Base-by-base conservation (phyloP, 352 stramenopile species). In the Plasmopara muralis region DNA sequence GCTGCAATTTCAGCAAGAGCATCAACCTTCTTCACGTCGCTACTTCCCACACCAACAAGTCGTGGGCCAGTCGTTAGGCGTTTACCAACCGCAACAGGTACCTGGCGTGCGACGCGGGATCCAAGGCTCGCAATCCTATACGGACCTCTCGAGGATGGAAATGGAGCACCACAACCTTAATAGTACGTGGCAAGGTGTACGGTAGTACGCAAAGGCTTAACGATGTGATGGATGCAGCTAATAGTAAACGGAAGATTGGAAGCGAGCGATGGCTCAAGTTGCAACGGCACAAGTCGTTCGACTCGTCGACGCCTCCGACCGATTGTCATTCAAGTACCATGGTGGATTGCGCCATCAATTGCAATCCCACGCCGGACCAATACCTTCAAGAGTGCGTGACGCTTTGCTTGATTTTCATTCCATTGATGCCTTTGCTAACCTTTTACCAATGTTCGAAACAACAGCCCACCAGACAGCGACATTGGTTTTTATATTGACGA, bases 111-210 rank as follows among this genome's bases (percentile, higher is more conserved):
- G 64, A 15, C 74, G 76, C 2, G 70, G 55, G 42, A 62, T 89
- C 8, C 76, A 87, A 54, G 72, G 66, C 25, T 89, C 79, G 20
- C 72, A 78, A 47, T 89, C 79, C 30, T 86, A 85, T 53, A 87
- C 79, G 31, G 84, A 60, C 28, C 57, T 89, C 29, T 77, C 79
- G 10, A 87, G 64, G 41, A 89, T 89, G 79, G 76, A 87, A 56
- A 72, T 60, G 14, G 76, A 87, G 43, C 75, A 77, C 50, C 66
- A 69, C 38, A 67, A 76, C 9, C 75, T 74, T 29, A 67, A 65
- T 49, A 56, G 74, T 70, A 14, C 34, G 37, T 41, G 37, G 2
- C 37, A 18, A 25, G 20, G 20, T 25, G 20, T 25, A 25, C 20
- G 20, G 20, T 25, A 25, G 20, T 25, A 25, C 20, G 20, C 20